Percentiles rank a stretch among this genome's conserved stretches.
phyloP scores from a whole-genome alignment of 192 early-diverging fungal genomes.

The Spizellomyces punctatus region DNA sequence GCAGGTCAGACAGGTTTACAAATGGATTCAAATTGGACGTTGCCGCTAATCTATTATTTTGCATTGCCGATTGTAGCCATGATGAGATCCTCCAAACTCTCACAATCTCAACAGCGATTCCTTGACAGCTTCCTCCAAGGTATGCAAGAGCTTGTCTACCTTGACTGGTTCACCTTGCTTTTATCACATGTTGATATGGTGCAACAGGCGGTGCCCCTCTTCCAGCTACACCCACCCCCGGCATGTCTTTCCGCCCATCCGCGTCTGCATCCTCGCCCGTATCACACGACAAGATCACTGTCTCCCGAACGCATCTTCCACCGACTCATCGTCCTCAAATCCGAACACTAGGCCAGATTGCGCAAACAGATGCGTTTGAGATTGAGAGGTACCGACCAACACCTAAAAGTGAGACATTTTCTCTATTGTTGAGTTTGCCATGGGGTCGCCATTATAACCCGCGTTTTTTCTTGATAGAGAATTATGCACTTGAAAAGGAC shows the following conservation, averaged over 20 bases:
- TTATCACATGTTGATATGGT: background rate
- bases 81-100: constrained; percentile 54
- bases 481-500: constrained; percentile 35
- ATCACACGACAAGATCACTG: background rate
- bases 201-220: constrained; percentile 24
- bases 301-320: constrained; percentile 2
- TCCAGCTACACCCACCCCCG: constrained; percentile 26
- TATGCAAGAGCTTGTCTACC: background rate
- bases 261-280: background rate
- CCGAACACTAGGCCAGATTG: constrained; percentile 37
- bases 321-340: constrained; percentile 28
- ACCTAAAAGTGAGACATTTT: constrained; percentile 16
- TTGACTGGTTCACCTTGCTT: too few species aligned
- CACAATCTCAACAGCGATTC: constrained; percentile 40
- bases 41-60: background rate
- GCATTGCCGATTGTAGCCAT: constrained; percentile 35
- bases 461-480: constrained; percentile 17
- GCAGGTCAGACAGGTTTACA: background rate
- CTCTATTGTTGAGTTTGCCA: background rate
- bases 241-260: constrained; percentile 14
- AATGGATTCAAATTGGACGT: background rate
- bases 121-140: constrained; percentile 36
- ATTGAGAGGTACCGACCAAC: constrained; percentile 38
- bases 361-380: constrained; percentile 39
- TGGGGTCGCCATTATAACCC: background rate